phyloP scores from a whole-genome alignment of 805 yeast genomes.

The Candida maris region DNA sequence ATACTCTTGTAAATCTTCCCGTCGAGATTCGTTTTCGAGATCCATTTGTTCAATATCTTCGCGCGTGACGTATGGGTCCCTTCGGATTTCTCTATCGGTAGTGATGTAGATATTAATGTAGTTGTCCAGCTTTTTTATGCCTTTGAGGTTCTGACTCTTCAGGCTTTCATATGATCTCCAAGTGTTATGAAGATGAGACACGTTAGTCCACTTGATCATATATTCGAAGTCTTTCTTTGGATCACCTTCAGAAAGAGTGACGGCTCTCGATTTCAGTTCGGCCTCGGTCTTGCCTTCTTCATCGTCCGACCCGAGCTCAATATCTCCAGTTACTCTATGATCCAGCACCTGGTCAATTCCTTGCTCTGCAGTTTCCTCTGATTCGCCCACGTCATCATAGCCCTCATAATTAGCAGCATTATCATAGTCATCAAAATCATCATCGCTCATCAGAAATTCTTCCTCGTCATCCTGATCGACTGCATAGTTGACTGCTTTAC shows the following conservation, averaged over 20 bases:
- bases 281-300: constrained; percentile 30
- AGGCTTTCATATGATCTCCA: constrained; percentile 74
- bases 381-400: constrained; percentile 15
- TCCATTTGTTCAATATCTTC: constrained; percentile 95
- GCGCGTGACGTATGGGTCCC: constrained; percentile 76
- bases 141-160: constrained; percentile 49
- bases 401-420: constrained; percentile 25
- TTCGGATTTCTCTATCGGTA: constrained; percentile 69
- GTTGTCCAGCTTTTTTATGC: constrained; percentile 84
- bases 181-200: constrained; percentile 90
- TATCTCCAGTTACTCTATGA: constrained; percentile 43
- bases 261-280: constrained; percentile 21
- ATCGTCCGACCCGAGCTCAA: constrained; percentile 30
- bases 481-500: constrained; percentile 67
- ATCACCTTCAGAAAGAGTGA: constrained; percentile 25
- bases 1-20: constrained; percentile 81
- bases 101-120: constrained; percentile 77
- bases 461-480: constrained; percentile 58
- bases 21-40: constrained; percentile 77
- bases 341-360: constrained; percentile 46
- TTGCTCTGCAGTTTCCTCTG: constrained; percentile 18
- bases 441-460: constrained; percentile 48
- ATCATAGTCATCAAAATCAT: constrained; percentile 27
- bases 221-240: constrained; percentile 60
- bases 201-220: constrained; percentile 79